phyloP scores from a whole-genome alignment of 768 basidiomycete genomes.

The Boletus subparvulus region DNA sequence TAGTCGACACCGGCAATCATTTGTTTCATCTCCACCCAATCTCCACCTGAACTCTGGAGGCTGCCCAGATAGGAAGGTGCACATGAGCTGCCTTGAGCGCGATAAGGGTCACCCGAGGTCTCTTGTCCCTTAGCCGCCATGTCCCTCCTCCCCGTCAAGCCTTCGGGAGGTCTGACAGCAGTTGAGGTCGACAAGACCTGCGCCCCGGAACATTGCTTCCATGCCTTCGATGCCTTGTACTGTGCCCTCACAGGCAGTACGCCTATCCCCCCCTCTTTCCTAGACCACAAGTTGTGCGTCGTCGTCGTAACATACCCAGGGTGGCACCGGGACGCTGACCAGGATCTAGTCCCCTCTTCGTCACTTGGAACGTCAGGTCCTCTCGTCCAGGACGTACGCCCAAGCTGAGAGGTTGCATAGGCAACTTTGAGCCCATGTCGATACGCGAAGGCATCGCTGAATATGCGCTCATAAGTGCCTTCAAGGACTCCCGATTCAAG shows the following conservation, averaged over 20 bases:
- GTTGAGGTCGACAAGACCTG: conserved; percentile 51
- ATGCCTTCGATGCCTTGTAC: conserved; percentile 80
- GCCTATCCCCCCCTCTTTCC: conserved; percentile 62
- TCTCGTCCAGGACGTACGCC: conserved; percentile 58
- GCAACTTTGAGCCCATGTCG: conserved; percentile 79
- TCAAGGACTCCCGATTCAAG: conserved; percentile 84
- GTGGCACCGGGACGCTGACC: conserved; percentile 4
- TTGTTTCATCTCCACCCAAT: not conserved
- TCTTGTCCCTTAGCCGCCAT: conserved; percentile 38
- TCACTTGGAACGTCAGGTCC: conserved; percentile 88
- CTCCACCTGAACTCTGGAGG: not conserved
- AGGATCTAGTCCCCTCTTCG: conserved; percentile 69
- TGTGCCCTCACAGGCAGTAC: conserved; percentile 59
- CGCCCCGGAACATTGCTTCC: conserved; percentile 72
- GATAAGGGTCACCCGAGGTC: conserved; percentile 6
- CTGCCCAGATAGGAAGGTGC: conserved; percentile 30
- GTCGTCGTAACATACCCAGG: conserved; percentile 22
- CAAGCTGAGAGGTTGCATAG: conserved; percentile 89
- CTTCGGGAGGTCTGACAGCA: conserved; percentile 39
- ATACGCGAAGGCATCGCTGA: conserved; percentile 78
- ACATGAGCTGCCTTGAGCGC: not conserved
- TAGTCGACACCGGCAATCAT: conserved; percentile 23
- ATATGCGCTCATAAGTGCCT: conserved; percentile 90
- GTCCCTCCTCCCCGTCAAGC: conserved; percentile 57
- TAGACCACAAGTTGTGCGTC: conserved; percentile 76